Conservation (phyloP, 768 basidiomycete genomes). For the Cyclocybe aegerita region DNA sequence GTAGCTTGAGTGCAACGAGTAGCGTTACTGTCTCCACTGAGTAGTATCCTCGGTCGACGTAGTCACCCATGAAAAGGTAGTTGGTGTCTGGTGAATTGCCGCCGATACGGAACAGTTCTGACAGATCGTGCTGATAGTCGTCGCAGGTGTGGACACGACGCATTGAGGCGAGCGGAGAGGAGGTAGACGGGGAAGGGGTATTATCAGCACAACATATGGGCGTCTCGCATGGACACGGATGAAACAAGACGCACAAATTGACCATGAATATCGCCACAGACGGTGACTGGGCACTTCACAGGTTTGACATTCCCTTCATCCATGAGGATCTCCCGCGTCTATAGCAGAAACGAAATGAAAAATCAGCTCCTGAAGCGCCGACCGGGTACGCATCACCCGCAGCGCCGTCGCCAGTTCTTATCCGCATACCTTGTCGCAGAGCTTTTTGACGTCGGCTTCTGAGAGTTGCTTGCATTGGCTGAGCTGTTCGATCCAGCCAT, state of each 20-base stretch:
- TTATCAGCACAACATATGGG: conserved; percentile 4
- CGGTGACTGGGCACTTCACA: conserved; percentile 97
- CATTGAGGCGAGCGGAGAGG: conserved; percentile 11
- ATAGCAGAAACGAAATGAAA: conserved; percentile 15
- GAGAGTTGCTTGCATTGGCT: conserved; percentile 96
- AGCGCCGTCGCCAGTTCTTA: conserved; percentile 17
- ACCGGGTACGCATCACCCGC: conserved; percentile 1
- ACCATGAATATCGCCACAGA: conserved; percentile 99
- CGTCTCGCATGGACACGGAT: conserved; percentile 3
- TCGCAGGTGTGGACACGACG: conserved; percentile 7
- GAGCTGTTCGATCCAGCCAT: conserved; percentile 95
- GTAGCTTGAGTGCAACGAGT: conserved; percentile 94
- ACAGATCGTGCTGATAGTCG: conserved; percentile 87
- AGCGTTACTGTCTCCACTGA: conserved; percentile 98
- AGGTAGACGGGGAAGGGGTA: neutral
- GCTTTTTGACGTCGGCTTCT: conserved; percentile 93
- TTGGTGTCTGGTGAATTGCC: conserved; percentile 99
- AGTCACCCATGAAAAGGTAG: conserved; percentile 99
- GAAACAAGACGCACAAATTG: conserved; percentile 82
- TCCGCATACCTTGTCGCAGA: conserved; percentile 94
- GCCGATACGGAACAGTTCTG: conserved; percentile 97
- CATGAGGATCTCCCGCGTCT: conserved; percentile 99
- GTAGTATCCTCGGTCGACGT: conserved; percentile 98
- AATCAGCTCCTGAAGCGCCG: conserved; percentile 3
- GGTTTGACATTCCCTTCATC: conserved; percentile 99